Evolutionary conservation across 495 filamentous ascomycete species (phyloP), one percentile per base, ranked within the genome.

Genomic region (Xylaria intraflava): DNA sequence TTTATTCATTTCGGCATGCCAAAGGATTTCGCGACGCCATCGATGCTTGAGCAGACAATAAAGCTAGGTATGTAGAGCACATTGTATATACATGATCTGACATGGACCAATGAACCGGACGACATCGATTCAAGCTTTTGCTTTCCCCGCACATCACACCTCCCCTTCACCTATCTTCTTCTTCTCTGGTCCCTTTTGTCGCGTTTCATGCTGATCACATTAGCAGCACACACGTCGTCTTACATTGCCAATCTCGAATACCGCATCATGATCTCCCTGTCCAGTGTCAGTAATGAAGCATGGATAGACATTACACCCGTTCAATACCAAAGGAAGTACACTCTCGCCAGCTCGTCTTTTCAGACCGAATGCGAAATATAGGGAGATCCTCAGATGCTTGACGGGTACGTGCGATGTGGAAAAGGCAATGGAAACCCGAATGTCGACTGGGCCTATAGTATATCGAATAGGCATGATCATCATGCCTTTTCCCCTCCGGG

Each of bases 361-460:
- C 11, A n/a, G 24, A 26, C 12, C 9, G 35, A 36, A 53, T 31
- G 51, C 23, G 36, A 17, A 29, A 46, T 53, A 38, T 31, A 45
- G 27, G 30, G 41, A 12, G 14, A 46, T 12, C 9, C 35, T 30
- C 31, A 1, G 41, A 51, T 31, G 26, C 5, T 33, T 12, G 30
- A 33, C 49, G 22, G 24, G 19, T 43, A 41, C 20, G 41, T 20
- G 26, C 24, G 36, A 45, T 26, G 31, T 22, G 2, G 31, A 46
- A 39, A 27, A 31, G 51, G 19, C 14, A 56, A 55, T 14, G 48
- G 43, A 38, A 50, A 44, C 23, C 60, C 57, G 46, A 57, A 65
- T 55, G 59, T 60, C 60, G 56, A 51, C 50, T 53, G 42, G 54
- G 60, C 51, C 53, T 52, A 36, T 52, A 52, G 57, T 61, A 52